phyloP scores from a whole-genome alignment of 1,284 basidiomycete species.

The Cryptococcus sp. region DNA sequence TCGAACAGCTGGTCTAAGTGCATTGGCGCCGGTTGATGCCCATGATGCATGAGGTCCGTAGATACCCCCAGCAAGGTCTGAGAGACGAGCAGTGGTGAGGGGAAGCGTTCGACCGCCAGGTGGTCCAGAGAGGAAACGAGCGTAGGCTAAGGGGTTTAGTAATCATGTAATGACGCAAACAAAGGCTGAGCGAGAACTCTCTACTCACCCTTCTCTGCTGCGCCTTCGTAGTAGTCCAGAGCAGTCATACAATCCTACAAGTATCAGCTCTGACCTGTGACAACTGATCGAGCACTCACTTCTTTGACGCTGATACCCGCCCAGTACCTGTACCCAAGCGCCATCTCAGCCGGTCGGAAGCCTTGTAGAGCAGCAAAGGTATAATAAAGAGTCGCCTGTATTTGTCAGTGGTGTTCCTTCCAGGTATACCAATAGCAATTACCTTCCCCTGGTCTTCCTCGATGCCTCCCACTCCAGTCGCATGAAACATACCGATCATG shows the following conservation, averaged over 20 bases:
- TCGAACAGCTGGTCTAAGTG: conserved; percentile 68
- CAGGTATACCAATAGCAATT: conserved; percentile 5
- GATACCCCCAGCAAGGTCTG: conserved; percentile 84
- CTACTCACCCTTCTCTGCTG: conserved; percentile 69
- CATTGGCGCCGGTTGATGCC: conserved; percentile 62
- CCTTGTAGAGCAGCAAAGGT: conserved; percentile 87
- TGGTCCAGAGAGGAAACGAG: conserved; percentile 72
- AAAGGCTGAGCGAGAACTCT: not conserved
- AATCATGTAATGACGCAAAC: too few species aligned
- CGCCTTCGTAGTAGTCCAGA: conserved; percentile 78
- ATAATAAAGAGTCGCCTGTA: conserved; percentile 76
- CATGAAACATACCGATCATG: conserved; percentile 76
- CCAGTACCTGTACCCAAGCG: conserved; percentile 91
- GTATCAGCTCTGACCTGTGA: not conserved
- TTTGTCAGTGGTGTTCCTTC: conserved; percentile 45
- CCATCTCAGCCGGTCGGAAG: conserved; percentile 82
- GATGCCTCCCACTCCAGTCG: conserved; percentile 71
- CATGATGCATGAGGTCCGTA: conserved; percentile 81
- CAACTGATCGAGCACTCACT: conserved; percentile 14
- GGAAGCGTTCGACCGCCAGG: conserved; percentile 85
- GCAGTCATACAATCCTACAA: conserved; percentile 65
- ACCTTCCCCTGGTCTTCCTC: conserved; percentile 53
- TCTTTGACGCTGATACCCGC: conserved; percentile 87
- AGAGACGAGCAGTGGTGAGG: conserved; percentile 73
- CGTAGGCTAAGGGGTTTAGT: conserved; percentile 56